A percentile compares a stretch with the other conserved stretches of the same genome.
Evolutionary conservation across 2,329 filamentous ascomycete genomes (phyloP).

Genomic region (Monilinia fructicola): DNA sequence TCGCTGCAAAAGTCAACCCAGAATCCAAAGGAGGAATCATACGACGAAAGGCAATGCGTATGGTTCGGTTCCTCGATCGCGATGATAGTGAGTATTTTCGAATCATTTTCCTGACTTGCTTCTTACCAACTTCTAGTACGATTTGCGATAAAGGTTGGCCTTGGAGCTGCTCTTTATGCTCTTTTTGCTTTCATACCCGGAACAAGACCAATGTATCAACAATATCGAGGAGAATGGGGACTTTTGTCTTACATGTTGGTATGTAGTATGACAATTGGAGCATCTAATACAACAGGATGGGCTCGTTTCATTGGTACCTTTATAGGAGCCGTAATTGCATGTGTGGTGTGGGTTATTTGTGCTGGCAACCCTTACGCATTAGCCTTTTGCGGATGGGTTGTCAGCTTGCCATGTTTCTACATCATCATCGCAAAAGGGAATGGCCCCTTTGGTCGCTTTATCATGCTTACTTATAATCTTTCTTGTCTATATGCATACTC

Average conservation of each 20-base stretch:
- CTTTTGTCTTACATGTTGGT: slow-evolving; percentile 97
- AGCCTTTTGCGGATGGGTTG: slow-evolving; percentile 77
- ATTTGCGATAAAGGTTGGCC: slow-evolving; percentile 90
- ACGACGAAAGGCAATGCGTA: slow-evolving; percentile 52
- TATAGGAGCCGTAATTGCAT: slow-evolving; percentile 73
- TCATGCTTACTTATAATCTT: slow-evolving; percentile 93
- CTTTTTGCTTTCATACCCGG: slow-evolving; percentile 80
- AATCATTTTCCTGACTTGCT: slow-evolving; percentile 29
- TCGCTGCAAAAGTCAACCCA: slow-evolving; percentile 23
- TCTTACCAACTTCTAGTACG: slow-evolving; percentile 44
- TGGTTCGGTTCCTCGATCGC: slow-evolving; percentile 56
- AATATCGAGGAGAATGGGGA: slow-evolving; percentile 96
- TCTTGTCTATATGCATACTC: slow-evolving; percentile 93
- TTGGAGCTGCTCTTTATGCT: slow-evolving; percentile 85
- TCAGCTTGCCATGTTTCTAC: slow-evolving; percentile 83
- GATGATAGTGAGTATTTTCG: slow-evolving; percentile 56
- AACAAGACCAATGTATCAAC: slow-evolving; percentile 76
- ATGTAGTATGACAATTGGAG: slow-evolving; percentile 94
- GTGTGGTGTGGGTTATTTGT: slow-evolving; percentile 75
- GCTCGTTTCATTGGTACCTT: slow-evolving; percentile 85
- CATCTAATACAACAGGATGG: slow-evolving; percentile 88
- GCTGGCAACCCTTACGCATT: slow-evolving; percentile 72
- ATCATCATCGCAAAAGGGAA: slow-evolving; percentile 82
- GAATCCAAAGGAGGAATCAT: slow-evolving; percentile 25
- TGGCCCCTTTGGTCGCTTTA: slow-evolving; percentile 88